Conservation (phyloP, 2,329 filamentous ascomycete species). For the Penicillium sp. region DNA sequence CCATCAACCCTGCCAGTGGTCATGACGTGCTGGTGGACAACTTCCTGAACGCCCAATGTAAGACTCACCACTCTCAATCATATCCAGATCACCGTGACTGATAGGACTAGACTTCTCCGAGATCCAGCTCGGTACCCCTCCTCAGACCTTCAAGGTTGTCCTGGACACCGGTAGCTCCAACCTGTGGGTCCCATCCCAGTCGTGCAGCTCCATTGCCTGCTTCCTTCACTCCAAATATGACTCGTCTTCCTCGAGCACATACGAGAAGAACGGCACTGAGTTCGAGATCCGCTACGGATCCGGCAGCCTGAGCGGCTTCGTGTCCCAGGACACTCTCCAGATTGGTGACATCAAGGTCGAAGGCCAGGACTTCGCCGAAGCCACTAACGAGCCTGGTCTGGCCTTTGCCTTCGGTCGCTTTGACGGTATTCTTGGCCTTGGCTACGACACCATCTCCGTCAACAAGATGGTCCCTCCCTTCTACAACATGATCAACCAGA, state of each 20-base stretch:
- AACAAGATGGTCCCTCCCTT: conserved; percentile 94
- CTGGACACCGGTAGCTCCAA: conserved; percentile 99
- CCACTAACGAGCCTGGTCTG: conserved; percentile 90
- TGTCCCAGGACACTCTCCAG: conserved; percentile 81
- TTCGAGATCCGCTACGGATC: conserved; percentile 97
- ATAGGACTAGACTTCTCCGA: conserved; percentile 83
- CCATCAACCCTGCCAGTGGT: conserved; percentile 63
- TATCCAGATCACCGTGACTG: conserved; percentile 4
- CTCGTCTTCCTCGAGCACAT: conserved; percentile 81
- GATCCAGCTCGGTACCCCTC: conserved; percentile 86
- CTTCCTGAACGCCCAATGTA: conserved; percentile 99
- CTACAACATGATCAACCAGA: conserved; percentile 92
- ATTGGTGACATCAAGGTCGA: conserved; percentile 90
- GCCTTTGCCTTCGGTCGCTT: conserved; percentile 98
- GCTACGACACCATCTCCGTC: conserved; percentile 95
- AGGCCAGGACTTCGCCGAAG: conserved; percentile 93
- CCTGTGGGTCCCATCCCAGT: conserved; percentile 91
- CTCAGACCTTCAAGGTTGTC: conserved; percentile 96
- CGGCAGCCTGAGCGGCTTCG: conserved; percentile 87
- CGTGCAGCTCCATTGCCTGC: conserved; percentile 95
- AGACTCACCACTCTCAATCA: conserved; percentile 36
- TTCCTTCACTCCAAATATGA: conserved; percentile 98
- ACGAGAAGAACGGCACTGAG: conserved; percentile 87
- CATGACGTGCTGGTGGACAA: conserved; percentile 91
- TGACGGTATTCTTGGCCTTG: conserved; percentile 93